Percentiles rank a stretch among this genome's conserved stretches.
phyloP scores from a whole-genome alignment of 495 filamentous ascomycete species.

The Tetracladium setigerum region DNA sequence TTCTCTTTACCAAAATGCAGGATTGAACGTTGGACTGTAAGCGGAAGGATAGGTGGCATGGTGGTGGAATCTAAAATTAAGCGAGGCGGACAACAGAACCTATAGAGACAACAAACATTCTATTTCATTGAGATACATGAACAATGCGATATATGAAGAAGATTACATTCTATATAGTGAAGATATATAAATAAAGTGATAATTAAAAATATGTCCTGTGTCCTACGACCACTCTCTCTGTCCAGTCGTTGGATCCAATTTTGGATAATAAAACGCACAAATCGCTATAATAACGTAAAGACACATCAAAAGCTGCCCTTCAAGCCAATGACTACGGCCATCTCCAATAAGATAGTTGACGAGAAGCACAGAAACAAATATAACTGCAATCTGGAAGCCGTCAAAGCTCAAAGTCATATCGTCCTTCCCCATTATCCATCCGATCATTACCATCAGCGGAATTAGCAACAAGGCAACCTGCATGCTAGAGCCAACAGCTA shows the following conservation, averaged over 20 bases:
- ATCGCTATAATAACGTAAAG: conserved; percentile 42
- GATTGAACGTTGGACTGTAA: no score
- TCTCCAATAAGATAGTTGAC: conserved; percentile 69
- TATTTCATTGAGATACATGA: no score
- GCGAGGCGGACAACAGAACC: no score
- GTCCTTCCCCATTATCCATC: conserved; percentile 66
- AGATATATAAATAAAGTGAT: no score
- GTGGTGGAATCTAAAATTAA: no score
- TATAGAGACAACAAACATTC: no score
- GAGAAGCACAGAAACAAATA: conserved; percentile 71
- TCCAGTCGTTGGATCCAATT: neutral
- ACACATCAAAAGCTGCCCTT: conserved; percentile 66
- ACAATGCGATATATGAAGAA: no score
- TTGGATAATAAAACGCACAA: conserved; percentile 9
- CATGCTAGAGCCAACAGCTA: conserved; percentile 79
- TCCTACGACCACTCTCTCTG: neutral
- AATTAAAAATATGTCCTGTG: no score
- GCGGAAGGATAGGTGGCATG: no score
- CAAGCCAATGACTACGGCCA: conserved; percentile 57
- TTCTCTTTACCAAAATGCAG: no score
- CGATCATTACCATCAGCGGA: conserved; percentile 69
- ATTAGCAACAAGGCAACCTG: conserved; percentile 78
- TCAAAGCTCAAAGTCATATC: conserved; percentile 74
- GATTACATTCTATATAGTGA: no score
- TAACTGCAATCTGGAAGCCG: conserved; percentile 68